Base-by-base conservation (phyloP, 805 yeast species). In the Zygoascus ofunaensis region DNA sequence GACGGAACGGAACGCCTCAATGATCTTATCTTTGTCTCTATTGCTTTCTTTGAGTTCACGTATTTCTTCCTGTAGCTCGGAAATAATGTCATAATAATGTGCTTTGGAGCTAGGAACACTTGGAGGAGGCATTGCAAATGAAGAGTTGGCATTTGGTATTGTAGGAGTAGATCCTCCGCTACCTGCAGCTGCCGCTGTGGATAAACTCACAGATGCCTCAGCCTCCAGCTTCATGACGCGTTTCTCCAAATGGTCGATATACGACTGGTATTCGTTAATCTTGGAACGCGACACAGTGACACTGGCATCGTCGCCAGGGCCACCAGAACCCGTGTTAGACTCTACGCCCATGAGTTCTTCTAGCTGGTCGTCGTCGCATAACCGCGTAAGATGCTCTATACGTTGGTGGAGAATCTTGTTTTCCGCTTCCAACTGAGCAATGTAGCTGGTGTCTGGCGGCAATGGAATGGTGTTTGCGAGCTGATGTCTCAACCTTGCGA, bases 21-120 rank as follows among this genome's bases (percentile, higher is more conserved):
- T 83, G 50, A 87, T 80, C 38, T 79, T 78, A 53, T 87, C 94
- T 60, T 87, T 87, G 50, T 82, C 84, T 38, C 73, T 71, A 33
- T 84, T 55, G 37, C 74, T 69, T 41, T 76, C 80, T 53, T 73
- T 72, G 51, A 89, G 66, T 41, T 79, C 86, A 39, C 63, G 54
- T 12, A 87, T 75, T 55, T 83, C 90, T 39, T 79, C 85, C 46
- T 75, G 80, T 52, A 79, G 80, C 37, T 80, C 83, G 49, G 69
- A 69, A 45, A 79, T 54, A 5, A 77, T 53, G 36, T 26, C 62
- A 20, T 50, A 48, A 26, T 36, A 45, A 37, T 51, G 51, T 14
- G 33, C 21, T 14, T 15, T 26, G 10, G 41, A 15, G 4, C 23
- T 24, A 20, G 26, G 14, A 28, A 34, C 18, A 14, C 34, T 41